Conservation (phyloP, 441 rosid genomes). For the Gossypium aridum region DNA sequence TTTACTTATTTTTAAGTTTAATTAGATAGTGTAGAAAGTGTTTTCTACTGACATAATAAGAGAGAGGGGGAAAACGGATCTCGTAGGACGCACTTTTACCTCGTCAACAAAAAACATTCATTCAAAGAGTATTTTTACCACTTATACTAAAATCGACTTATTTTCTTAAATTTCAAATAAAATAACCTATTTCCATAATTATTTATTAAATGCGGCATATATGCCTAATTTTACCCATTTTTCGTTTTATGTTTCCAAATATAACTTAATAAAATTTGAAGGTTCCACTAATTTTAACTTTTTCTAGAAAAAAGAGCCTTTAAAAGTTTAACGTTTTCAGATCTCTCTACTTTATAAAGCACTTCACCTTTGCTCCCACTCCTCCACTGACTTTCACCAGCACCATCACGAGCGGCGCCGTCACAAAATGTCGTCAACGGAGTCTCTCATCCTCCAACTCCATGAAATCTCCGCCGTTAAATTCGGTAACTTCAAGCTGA, state of each 20-base stretch:
- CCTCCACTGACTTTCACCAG: not conserved
- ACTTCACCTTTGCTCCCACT: not conserved
- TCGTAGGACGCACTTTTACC: too few species aligned
- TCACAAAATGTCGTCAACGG: conserved; percentile 44
- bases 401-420: not conserved
- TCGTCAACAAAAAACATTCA: too few species aligned
- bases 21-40: too few species aligned
- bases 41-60: too few species aligned
- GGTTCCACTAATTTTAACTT: not conserved
- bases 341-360: not conserved
- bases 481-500: conserved; percentile 84
- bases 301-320: not conserved
- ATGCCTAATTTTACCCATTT: too few species aligned
- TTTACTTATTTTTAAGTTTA: too few species aligned
- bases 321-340: not conserved
- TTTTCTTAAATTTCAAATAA: too few species aligned
- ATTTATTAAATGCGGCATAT: too few species aligned
- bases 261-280: not conserved
- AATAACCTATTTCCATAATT: too few species aligned
- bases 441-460: conserved; percentile 73
- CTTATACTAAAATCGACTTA: too few species aligned
- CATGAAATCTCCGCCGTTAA: conserved; percentile 89
- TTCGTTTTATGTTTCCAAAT: too few species aligned
- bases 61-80: rapidly evolving
- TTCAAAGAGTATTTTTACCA: too few species aligned